These are phyloP conservation scores for Diaporthe sp. DNA, from an alignment of 2,329 filamentous ascomycete genomes.

Conservation along the genomic window DNA sequence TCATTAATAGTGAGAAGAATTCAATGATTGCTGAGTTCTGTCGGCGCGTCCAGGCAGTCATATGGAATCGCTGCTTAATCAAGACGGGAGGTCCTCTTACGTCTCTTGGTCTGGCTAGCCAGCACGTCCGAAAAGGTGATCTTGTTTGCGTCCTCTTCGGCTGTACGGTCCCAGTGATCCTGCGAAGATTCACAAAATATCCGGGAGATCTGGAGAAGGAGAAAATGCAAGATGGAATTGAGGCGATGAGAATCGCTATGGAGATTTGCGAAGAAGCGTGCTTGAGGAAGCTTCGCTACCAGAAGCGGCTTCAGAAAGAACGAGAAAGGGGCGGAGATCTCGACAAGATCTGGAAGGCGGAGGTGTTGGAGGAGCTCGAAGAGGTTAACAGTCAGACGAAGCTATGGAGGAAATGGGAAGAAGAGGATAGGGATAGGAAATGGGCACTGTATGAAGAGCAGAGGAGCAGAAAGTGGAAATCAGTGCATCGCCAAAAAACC, in stretches of 20 bases:
- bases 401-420: not conserved
- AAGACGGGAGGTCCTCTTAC: slow-evolving; percentile 37
- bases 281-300: not conserved
- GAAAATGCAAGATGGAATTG: not conserved
- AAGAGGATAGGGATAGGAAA: not conserved
- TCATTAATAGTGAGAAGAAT: slow-evolving; percentile 46
- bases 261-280: slow-evolving; percentile 7
- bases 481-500: not conserved
- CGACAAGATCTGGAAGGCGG: not conserved
- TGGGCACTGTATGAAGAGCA: not conserved
- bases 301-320: not conserved
- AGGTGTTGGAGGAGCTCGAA: not conserved
- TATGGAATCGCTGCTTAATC: slow-evolving; percentile 45
- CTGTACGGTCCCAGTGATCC: slow-evolving; percentile 44
- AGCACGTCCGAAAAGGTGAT: slow-evolving; percentile 39
- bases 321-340: not conserved
- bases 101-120: slow-evolving; percentile 36
- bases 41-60: slow-evolving; percentile 45
- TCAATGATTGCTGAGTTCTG: slow-evolving; percentile 47
- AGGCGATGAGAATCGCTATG: not conserved
- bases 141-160: slow-evolving; percentile 44
- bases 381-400: not conserved
- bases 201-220: not conserved
- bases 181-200: slow-evolving; percentile 12
- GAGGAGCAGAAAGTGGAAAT: not conserved